A percentile compares a stretch with the other conserved stretches of the same genome.
These are phyloP conservation scores for Dryas drummondii DNA, from an alignment of 306 rosid genomes.

Conservation along the genomic window DNA sequence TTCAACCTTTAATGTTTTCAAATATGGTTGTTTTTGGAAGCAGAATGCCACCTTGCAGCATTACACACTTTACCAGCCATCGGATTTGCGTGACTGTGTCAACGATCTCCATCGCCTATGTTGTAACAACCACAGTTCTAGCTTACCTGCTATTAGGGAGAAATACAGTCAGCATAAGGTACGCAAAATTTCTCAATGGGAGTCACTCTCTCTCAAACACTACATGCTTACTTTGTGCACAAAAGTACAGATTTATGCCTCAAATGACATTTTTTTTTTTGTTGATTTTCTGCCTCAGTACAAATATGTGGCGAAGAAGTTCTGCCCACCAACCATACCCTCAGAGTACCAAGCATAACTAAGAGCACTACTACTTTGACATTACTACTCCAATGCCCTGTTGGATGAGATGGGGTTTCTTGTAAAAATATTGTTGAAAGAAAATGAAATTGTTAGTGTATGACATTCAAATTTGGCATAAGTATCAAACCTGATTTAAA, in stretches of 20 bases:
- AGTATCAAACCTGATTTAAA: no score
- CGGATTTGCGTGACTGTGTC: conserved; percentile 38
- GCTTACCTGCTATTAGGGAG: conserved; percentile 53
- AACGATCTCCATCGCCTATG: conserved; percentile 53
- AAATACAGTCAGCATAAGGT: conserved; percentile 70
- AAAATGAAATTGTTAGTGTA: no score
- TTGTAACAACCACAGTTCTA: conserved; percentile 36
- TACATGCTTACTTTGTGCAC: no score
- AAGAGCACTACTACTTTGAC: conserved; percentile 15
- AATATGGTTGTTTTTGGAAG: conserved; percentile 1
- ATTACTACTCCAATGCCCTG: conserved; percentile 39
- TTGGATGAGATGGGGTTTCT: conserved; percentile 36
- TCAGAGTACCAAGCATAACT: conserved; percentile 55
- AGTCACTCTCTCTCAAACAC: background rate
- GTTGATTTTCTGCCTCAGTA: conserved; percentile 53
- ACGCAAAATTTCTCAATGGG: background rate
- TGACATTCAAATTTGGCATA: no score
- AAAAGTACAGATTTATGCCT: background rate
- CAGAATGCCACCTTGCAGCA: conserved; percentile 60
- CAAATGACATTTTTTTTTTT: background rate
- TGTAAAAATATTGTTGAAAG: background rate
- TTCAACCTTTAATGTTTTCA: background rate
- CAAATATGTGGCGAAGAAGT: conserved; percentile 81
- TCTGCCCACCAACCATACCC: conserved; percentile 68
- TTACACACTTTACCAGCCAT: conserved; percentile 51